Conservation (phyloP, 169 alveolate species). For the Miamiensis avidus region DNA sequence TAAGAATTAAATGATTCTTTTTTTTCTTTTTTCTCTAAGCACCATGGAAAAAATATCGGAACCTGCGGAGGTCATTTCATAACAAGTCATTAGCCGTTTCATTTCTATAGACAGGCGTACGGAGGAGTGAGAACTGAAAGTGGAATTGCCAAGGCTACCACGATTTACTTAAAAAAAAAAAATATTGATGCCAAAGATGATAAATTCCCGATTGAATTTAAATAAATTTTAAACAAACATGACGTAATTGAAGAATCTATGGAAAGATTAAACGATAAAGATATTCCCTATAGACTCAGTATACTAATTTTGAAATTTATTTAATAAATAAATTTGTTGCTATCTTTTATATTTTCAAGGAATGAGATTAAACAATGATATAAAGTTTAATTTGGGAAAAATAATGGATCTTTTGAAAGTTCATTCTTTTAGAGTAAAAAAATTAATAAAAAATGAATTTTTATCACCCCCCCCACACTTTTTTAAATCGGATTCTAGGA, state of each 20-base stretch:
- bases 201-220: not conserved
- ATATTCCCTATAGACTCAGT: not conserved
- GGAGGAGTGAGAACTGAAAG: slow-evolving; percentile 27
- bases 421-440: slow-evolving; percentile 6
- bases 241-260: slow-evolving; percentile 5
- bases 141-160: slow-evolving; percentile 7
- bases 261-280: no score
- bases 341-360: not conserved
- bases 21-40: not conserved
- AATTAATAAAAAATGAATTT: not conserved
- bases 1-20: not conserved
- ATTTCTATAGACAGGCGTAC: not conserved
- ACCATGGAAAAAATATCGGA: slow-evolving; percentile 10
- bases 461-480: not conserved
- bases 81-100: not conserved
- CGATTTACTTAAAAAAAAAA: slow-evolving; percentile 12
- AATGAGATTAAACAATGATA: slow-evolving; percentile 11
- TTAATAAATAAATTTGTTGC: not conserved
- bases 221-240: no score
- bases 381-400: not conserved
- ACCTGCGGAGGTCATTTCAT: slow-evolving; percentile 15
- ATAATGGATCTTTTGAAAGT: slow-evolving; percentile 3
- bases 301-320: not conserved
- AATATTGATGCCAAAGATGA: not conserved
- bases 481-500: not conserved